A percentile compares a stretch with the other conserved stretches of the same genome.
Conservation (phyloP, 495 filamentous ascomycete genomes). For the Penicillium canescens region DNA sequence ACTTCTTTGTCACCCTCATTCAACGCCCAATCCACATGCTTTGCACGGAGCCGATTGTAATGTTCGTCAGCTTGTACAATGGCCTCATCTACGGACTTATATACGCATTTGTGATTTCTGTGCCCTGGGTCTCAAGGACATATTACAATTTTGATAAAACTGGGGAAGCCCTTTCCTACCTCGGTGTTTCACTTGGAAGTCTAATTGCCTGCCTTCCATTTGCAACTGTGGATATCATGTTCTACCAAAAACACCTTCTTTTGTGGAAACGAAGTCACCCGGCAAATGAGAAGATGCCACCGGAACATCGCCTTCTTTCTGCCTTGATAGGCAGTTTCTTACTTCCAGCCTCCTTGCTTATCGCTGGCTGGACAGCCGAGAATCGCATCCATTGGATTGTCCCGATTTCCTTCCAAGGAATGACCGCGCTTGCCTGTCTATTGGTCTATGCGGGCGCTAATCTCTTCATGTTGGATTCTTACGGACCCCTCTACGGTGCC, state of each 20-base stretch:
- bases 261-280: slow-evolving; percentile 2
- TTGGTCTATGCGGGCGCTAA: slow-evolving; percentile 37
- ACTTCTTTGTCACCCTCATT: slow-evolving; percentile 3
- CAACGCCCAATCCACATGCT: slow-evolving; percentile 3
- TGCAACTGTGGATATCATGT: slow-evolving; percentile 1
- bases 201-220: slow-evolving; percentile 2
- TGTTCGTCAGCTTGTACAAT: not conserved
- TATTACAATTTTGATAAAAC: not conserved
- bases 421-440: slow-evolving; percentile 54
- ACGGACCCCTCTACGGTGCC: slow-evolving; percentile 2
- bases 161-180: slow-evolving; percentile 3
- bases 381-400: slow-evolving; percentile 52
- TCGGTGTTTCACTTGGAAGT: slow-evolving; percentile 4
- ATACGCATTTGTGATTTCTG: not conserved
- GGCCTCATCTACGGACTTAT: slow-evolving; percentile 1
- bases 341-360: slow-evolving; percentile 57
- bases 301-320: slow-evolving; percentile 4
- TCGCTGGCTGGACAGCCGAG: slow-evolving; percentile 63
- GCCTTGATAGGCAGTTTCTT: slow-evolving; percentile 22
- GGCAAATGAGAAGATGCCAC: slow-evolving; percentile 1
- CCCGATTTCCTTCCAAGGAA: slow-evolving; percentile 35
- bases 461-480: not conserved
- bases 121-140: not conserved
- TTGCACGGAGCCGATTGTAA: slow-evolving; percentile 1
- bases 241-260: slow-evolving; percentile 1